These are phyloP conservation scores for Lachnellula arida DNA, from an alignment of 2,329 filamentous ascomycete species.

Conservation along the genomic window DNA sequence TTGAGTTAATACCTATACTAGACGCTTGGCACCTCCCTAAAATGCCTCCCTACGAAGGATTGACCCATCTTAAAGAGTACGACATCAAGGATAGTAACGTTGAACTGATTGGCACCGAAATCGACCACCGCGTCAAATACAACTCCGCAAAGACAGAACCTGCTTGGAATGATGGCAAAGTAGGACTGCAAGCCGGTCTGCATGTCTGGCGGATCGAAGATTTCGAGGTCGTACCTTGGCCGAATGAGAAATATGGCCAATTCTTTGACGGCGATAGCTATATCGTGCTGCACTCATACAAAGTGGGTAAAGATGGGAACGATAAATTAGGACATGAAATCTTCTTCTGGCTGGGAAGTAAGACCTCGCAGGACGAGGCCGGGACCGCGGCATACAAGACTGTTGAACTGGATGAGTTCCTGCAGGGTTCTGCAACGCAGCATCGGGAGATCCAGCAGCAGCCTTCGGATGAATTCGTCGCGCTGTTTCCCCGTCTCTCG, in stretches of 20 bases:
- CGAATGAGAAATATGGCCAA: constrained; percentile 49
- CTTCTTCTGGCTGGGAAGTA: constrained; percentile 65
- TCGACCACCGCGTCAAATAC: constrained; percentile 66
- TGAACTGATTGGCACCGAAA: constrained; percentile 56
- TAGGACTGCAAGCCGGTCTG: constrained; percentile 51
- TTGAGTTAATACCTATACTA: no score
- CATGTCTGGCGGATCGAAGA: constrained; percentile 63
- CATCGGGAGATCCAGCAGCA: constrained; percentile 62
- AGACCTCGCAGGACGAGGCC: constrained; percentile 64
- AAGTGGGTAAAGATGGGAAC: constrained; percentile 43
- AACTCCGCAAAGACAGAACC: constrained; percentile 61
- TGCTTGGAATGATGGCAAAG: constrained; percentile 57
- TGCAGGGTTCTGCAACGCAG: constrained; percentile 57
- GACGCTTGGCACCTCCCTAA: neutral
- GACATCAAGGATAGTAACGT: constrained; percentile 66
- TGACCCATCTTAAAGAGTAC: constrained; percentile 60
- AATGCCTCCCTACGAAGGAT: constrained; percentile 61
- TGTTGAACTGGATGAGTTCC: constrained; percentile 64
- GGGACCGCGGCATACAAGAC: constrained; percentile 68
- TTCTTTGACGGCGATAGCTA: constrained; percentile 68
- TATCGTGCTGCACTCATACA: constrained; percentile 58
- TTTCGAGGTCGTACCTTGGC: constrained; percentile 60
- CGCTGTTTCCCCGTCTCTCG: constrained; percentile 55
- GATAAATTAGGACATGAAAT: constrained; percentile 55
- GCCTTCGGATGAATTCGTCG: constrained; percentile 43